Evolutionary conservation across 805 yeast genomes (phyloP), one percentile per base, ranked within the genome.

Genomic region (Suhomyces sp.): DNA sequence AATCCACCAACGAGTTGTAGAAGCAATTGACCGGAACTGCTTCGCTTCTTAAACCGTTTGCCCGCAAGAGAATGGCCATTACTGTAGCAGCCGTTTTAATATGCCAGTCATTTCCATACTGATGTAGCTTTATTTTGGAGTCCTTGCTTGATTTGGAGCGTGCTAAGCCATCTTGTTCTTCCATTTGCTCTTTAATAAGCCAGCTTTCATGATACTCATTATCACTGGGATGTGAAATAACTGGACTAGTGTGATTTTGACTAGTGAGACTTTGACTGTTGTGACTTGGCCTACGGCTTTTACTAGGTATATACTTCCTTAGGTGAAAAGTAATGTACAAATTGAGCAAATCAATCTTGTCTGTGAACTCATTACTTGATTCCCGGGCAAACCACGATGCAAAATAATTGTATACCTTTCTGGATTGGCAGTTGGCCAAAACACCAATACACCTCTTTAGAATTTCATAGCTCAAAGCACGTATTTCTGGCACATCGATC

Each of bases 31-130:
- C 57, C 1, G 69, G 67, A 2, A 71, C 50, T 12, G 57, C 57
- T 4, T 55, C 22, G 3, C 52, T 53, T 43, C 75, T 67, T 27
- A 70, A 61, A 6, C 67, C 59, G 56, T 85, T 86, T 0, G 89
- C 86, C 43, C 69, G 68, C 60, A 80, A 80, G 24, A 86, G 77
- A 13, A 82, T 62, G 0, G 83, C 76, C 58, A 87, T 67, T 1
- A 85, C 71, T 24, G 80, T 72, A 1, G 87, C 83, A 0, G 91
- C 89, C 0, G 89, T 77, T 49, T 78, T 73, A 31, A 92, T 71
- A 56, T 86, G 91, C 97, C 97, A 93, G 61, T 89, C 91, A 54
- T 80, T 78, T 0, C 88, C 85, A 65, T 92, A 92, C 57, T 82
- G 83, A 40, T 79, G 79, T 4, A 84, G 64, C 49, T 71, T 73